phyloP scores from a whole-genome alignment of 306 rosid species.

The Prunus armeniaca region DNA sequence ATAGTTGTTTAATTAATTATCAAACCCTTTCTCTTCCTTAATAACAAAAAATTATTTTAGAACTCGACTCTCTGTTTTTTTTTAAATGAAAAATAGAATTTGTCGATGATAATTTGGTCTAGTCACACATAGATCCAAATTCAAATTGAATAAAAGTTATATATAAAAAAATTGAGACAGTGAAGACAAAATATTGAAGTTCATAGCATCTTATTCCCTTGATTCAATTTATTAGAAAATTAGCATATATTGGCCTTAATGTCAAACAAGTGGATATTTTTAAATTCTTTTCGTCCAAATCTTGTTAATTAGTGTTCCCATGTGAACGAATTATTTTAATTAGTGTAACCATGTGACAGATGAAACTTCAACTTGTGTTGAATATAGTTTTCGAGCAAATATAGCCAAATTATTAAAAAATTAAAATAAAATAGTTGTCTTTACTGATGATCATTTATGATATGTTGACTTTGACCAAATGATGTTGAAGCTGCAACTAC shows the following conservation, averaged over 20 bases:
- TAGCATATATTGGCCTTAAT: not conserved
- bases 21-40: not conserved
- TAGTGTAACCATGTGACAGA: conserved; percentile 3
- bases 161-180: not conserved
- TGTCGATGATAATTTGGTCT: not conserved
- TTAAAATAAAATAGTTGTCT: not conserved
- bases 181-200: not conserved
- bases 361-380: not conserved
- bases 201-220: not conserved
- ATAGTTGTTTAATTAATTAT: not conserved
- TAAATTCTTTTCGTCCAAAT: no score
- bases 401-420: not conserved
- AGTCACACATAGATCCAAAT: not conserved
- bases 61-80: not conserved
- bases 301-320: not conserved
- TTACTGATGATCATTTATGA: not conserved
- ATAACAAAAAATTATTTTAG: not conserved
- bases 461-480: not conserved
- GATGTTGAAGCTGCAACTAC: not conserved
- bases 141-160: not conserved
- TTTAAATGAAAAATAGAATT: not conserved
- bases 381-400: not conserved
- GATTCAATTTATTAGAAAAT: not conserved
- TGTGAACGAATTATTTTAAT: conserved; percentile 1
- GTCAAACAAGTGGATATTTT: not conserved